Conservation (phyloP, 2,329 filamentous ascomycete genomes). For the Endocalyx cinctus region DNA sequence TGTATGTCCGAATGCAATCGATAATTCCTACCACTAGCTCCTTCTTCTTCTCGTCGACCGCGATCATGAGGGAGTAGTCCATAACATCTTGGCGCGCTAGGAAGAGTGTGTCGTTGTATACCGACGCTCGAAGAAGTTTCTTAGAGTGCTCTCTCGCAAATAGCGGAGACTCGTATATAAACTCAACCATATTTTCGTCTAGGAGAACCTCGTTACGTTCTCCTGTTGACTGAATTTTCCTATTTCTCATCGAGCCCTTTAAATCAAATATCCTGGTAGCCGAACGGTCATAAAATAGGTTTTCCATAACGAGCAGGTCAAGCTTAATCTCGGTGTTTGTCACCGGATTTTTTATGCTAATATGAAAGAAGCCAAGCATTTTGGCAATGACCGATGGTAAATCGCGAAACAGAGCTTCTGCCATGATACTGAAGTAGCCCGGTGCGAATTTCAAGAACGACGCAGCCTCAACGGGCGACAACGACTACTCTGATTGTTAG, state of each 20-base stretch:
- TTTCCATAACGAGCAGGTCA: constrained; percentile 94
- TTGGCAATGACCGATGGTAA: constrained; percentile 96
- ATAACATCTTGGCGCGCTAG: constrained; percentile 93
- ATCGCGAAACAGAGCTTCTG: constrained; percentile 90
- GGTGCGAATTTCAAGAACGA: constrained; percentile 95
- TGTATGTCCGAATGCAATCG: constrained; percentile 96
- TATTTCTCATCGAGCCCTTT: constrained; percentile 97
- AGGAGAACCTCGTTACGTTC: constrained; percentile 94
- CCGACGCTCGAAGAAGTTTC: constrained; percentile 82
- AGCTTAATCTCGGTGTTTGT: constrained; percentile 93
- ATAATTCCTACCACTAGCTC: constrained; percentile 97
- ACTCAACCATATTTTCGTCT: constrained; percentile 98
- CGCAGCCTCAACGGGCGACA: constrained; percentile 86
- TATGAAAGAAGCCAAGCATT: constrained; percentile 97
- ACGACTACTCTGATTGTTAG: constrained; percentile 49
- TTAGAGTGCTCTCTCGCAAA: constrained; percentile 96
- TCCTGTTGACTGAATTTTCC: constrained; percentile 92
- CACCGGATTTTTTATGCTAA: constrained; percentile 90
- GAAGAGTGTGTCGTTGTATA: constrained; percentile 98
- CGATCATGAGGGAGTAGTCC: constrained; percentile 99
- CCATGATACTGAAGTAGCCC: constrained; percentile 96
- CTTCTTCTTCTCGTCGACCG: constrained; percentile 83
- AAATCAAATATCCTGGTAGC: constrained; percentile 91
- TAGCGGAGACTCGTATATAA: constrained; percentile 94
- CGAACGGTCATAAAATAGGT: constrained; percentile 91